A percentile compares a stretch with the other conserved stretches of the same genome.
phyloP scores from a whole-genome alignment of 2,329 filamentous ascomycete genomes.

The Dactylellina haptotyla region DNA sequence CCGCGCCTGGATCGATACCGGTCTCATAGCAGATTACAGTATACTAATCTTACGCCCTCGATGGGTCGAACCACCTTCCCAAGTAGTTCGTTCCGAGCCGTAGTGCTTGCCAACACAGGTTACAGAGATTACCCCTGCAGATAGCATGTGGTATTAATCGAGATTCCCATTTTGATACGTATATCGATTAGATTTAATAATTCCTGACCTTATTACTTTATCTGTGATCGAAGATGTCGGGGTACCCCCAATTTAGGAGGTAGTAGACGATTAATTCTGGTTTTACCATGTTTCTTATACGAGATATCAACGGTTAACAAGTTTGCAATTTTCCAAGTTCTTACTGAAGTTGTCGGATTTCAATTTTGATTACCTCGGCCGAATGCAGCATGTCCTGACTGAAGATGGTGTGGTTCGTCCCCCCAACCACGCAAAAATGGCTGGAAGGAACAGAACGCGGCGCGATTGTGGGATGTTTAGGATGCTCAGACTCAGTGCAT shows the following conservation, averaged over 20 bases:
- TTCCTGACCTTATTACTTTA: background rate
- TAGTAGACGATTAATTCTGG: background rate
- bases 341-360: background rate
- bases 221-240: background rate
- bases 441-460: too few species aligned
- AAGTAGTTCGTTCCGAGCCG: constrained; percentile 44
- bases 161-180: constrained; percentile 2
- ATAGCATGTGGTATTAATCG: constrained; percentile 26
- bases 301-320: constrained; percentile 5
- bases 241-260: constrained; percentile 6
- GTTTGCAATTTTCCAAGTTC: background rate
- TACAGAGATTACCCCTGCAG: constrained; percentile 14
- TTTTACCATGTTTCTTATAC: constrained; percentile 14
- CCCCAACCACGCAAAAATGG: too few species aligned
- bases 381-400: background rate
- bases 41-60: background rate
- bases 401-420: too few species aligned
- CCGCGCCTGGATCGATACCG: background rate
- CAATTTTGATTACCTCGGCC: background rate
- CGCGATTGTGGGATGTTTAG: too few species aligned
- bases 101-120: constrained; percentile 8
- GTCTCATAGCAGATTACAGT: too few species aligned
- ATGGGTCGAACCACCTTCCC: constrained; percentile 19
- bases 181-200: background rate
- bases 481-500: too few species aligned